Base-by-base conservation (phyloP, 495 filamentous ascomycete species). In the Aspergillus saccharolyticus region DNA sequence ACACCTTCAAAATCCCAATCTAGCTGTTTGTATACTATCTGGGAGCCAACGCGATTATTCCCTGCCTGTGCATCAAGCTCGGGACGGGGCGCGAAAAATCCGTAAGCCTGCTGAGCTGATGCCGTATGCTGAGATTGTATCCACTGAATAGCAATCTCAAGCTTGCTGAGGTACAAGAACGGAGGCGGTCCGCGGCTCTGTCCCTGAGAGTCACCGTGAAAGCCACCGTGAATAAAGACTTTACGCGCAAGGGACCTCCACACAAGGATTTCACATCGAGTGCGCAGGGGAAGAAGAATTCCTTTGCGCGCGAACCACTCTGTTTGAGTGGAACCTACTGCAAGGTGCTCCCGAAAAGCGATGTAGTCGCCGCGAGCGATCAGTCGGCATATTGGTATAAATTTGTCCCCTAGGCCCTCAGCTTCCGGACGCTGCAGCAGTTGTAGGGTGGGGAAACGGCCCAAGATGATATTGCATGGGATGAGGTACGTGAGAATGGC, bases 401-500 rank as follows among this genome's bases (percentile, higher is more conserved):
- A 98, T 44, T 84, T 83, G 18, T 85, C 78, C 1, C 74, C 77
- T n/a, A 97, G 75, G 0, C 82, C 82, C 18, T 74, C 70, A 6
- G 89, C 84, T 74, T 96, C 94, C 0, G 87, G 86, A 1, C 87
- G 81, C 46, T 78, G 70, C 21, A 93, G 77, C 9, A 97, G 76
- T 19, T 69, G 54, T 14, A 68, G 59, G 0, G 87, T 85, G 0
- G 94, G 93, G 62, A 96, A 94, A 39, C 89, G 87, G 10, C 91
- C 94, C 48, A 95, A 79, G 39, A 96, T 82, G 5, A 96, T 82
- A 63, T 92, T 96, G 57, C 85, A 80, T 0, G 91, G 79, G 51
- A 96, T 86, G 45, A 96, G 83, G 64, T 92, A 95, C 42, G 86
- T 87, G 53, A 97, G 84, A 57, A 96, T 94, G 28, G 85, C 75